Evolutionary conservation across 23 red algal genomes (phyloP), one percentile per base, ranked within the genome.

Genomic region (Chondrus crispus): DNA sequence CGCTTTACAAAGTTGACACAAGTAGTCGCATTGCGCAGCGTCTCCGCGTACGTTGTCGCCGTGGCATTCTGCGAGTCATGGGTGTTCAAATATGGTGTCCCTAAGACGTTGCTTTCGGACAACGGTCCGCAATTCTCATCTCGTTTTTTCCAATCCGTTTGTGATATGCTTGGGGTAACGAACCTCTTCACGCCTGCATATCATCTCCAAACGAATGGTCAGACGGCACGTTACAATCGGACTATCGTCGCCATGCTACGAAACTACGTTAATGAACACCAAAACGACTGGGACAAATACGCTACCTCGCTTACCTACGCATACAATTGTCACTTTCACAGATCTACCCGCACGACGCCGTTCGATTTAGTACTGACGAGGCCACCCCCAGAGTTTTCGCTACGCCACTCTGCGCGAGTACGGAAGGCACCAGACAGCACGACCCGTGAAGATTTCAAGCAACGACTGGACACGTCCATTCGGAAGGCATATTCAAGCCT

Each of bases 141-240:
- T 50, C 78, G 42, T 32, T 89, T 78, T 68, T 89, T 89, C 45
- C 68, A 77, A 44, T 43, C 42, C 29, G 47, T 89, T 53, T 89
- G 68, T 66, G 18, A 26, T 24, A 40, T 53, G 22, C 30, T 89
- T 36, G 29, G 53, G 20, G 42, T 74, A 28, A 35, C 46, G 8
- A 70, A 89, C 44, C 20, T 35, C 16, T 74, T 78, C 69, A 89
- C 85, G 38, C 36, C 85, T 4, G 45, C 85, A 20, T 89, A 89
- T 62, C 85, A 89, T 60, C 66, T 43, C 14, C 38, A 75, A 74
- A 77, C 3, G 42, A 89, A 89, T 53, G 85, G 64, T 51, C 68
- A 89, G 47, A 40, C 58, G 29, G 14, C 78, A 74, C 20, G 36
- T 36, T 78, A 50, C 45, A 79, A 89, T 68, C 40, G 77, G 28